Percentiles rank a stretch among this genome's conserved stretches.
Evolutionary conservation across 2,329 filamentous ascomycete species (phyloP).

Genomic region (Pseudocercospora ulei): DNA sequence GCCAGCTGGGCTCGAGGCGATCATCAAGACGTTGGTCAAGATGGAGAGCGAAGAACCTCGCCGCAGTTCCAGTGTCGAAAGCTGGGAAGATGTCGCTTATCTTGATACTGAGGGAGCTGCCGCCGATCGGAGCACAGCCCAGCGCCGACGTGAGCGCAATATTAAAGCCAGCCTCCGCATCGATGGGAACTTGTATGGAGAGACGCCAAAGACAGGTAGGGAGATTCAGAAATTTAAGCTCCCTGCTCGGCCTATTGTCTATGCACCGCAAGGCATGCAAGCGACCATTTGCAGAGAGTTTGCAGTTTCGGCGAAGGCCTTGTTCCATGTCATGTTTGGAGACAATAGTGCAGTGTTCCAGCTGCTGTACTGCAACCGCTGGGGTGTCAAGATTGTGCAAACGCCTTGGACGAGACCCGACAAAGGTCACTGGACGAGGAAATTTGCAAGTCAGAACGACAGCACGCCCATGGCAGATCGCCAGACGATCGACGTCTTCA

Average conservation of each 20-base stretch:
- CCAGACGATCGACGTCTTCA: slow-evolving; percentile 66
- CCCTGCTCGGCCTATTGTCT: slow-evolving; percentile 68
- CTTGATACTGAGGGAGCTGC: slow-evolving; percentile 37
- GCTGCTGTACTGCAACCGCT: slow-evolving; percentile 73
- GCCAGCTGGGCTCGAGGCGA: slow-evolving; percentile 56
- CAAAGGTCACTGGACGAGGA: slow-evolving; percentile 46
- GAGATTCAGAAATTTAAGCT: slow-evolving; percentile 66
- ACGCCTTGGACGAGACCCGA: slow-evolving; percentile 71
- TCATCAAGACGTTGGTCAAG: slow-evolving; percentile 62
- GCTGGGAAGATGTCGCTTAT: slow-evolving; percentile 73
- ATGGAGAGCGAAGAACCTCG: slow-evolving; percentile 56
- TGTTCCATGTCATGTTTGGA: slow-evolving; percentile 93
- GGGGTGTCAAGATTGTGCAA: slow-evolving; percentile 68
- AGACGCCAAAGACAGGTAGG: slow-evolving; percentile 36
- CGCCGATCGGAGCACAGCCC: slow-evolving; percentile 36
- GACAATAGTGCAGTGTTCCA: slow-evolving; percentile 94
- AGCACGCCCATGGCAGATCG: slow-evolving; percentile 55
- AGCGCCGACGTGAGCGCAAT: slow-evolving; percentile 41
- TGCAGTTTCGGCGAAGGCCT: slow-evolving; percentile 81
- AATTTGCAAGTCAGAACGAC: slow-evolving; percentile 49
- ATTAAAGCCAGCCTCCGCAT: slow-evolving; percentile 51
- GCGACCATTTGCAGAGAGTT: slow-evolving; percentile 71
- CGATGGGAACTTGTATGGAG: slow-evolving; percentile 51
- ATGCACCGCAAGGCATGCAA: slow-evolving; percentile 72
- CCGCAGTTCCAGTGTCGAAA: slow-evolving; percentile 66